Evolutionary conservation across 768 basidiomycete genomes (phyloP).

Genomic region (Tulasnella sp.): DNA sequence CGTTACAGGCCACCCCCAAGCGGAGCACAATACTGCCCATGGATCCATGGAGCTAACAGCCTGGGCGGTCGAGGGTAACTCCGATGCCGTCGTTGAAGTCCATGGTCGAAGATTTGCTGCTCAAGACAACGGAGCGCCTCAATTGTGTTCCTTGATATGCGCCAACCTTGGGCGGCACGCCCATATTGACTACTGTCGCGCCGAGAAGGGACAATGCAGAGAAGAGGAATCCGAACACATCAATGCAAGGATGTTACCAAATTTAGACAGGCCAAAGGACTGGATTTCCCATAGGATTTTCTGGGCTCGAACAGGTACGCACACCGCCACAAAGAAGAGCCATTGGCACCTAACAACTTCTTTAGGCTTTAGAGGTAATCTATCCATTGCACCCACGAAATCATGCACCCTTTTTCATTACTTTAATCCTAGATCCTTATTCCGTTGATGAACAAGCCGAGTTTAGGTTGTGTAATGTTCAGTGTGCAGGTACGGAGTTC

Average conservation of each 20-base stretch:
- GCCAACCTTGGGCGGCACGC: constrained; percentile 21
- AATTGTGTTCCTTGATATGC: constrained; percentile 19
- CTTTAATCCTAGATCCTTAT: constrained; percentile 50
- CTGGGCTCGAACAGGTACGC: constrained; percentile 58
- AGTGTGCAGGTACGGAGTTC: constrained; percentile 9
- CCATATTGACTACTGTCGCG: constrained; percentile 27
- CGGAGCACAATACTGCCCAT: constrained; percentile 21
- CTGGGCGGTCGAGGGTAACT: constrained; percentile 23
- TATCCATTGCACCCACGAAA: background rate
- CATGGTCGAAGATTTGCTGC: constrained; percentile 18
- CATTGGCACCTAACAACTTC: background rate
- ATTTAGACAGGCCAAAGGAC: constrained; percentile 52
- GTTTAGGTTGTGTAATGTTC: constrained; percentile 53
- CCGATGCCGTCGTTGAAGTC: constrained; percentile 3
- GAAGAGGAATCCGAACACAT: constrained; percentile 47
- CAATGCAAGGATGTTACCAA: constrained; percentile 43
- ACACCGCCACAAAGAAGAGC: too few relatives aligned
- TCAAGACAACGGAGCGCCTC: constrained; percentile 16
- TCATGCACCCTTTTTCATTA: background rate
- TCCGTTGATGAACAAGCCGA: constrained; percentile 53
- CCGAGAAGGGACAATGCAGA: background rate
- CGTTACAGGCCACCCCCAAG: constrained; percentile 16
- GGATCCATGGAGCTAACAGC: constrained; percentile 25
- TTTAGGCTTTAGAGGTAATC: constrained; percentile 24
- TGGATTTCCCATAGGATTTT: constrained; percentile 52